Percentiles rank a stretch among this genome's conserved stretches.
Evolutionary conservation across 176 grass and related monocot species (phyloP).

Genomic region (Carex parvula): DNA sequence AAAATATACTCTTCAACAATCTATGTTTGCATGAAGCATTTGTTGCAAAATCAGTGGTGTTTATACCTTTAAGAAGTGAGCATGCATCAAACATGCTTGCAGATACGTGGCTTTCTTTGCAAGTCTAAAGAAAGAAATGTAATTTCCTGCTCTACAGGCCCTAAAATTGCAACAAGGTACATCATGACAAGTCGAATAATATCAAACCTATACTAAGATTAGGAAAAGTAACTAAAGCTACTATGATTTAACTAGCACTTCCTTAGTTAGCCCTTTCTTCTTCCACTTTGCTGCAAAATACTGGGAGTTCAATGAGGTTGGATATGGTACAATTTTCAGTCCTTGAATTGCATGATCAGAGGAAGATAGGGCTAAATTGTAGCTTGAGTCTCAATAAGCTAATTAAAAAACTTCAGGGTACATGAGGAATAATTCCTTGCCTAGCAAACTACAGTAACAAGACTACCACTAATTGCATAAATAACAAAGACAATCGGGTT

Average conservation of each 20-base stretch:
- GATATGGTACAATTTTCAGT: background rate
- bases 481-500: background rate
- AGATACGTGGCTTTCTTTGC: constrained; percentile 84
- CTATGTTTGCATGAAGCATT: background rate
- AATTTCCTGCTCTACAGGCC: constrained; percentile 78
- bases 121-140: constrained; percentile 85
- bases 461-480: too few species aligned
- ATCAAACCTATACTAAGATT: background rate
- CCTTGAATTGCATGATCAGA: background rate
- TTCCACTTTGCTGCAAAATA: background rate
- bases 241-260: background rate
- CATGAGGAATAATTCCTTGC: background rate
- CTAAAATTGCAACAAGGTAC: constrained; percentile 41
- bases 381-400: background rate
- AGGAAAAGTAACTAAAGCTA: background rate
- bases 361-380: background rate
- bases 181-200: background rate
- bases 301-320: background rate
- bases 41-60: background rate
- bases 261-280: background rate
- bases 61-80: constrained; percentile 92
- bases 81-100: constrained; percentile 97
- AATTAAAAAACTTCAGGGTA: background rate
- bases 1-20: constrained; percentile 5
- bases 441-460: background rate